A percentile compares a stretch with the other conserved stretches of the same genome.
phyloP scores from a whole-genome alignment of 345 rosid species.

The Murraya koenigii region DNA sequence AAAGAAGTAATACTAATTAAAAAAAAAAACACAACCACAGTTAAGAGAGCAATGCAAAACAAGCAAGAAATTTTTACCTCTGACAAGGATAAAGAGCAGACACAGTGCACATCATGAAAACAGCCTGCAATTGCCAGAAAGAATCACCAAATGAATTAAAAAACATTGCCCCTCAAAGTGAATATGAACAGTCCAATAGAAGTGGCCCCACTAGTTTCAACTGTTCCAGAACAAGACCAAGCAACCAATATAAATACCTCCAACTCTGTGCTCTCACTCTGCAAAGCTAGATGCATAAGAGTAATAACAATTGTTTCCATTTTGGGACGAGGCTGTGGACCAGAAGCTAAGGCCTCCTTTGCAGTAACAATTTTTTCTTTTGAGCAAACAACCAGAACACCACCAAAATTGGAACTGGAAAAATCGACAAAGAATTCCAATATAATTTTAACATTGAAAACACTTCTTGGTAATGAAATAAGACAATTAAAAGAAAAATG shows the following conservation, averaged over 20 bases:
- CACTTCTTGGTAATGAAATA: neutral
- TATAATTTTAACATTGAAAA: neutral
- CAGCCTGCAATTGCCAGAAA: conserved; percentile 55
- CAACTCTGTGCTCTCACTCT: conserved; percentile 79
- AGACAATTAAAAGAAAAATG: neutral
- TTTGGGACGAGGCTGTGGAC: conserved; percentile 62
- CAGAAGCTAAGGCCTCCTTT: conserved; percentile 66
- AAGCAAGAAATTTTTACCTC: conserved; percentile 45
- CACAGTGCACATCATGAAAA: conserved; percentile 80
- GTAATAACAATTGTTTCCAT: conserved; percentile 77
- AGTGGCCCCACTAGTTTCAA: conserved; percentile 4
- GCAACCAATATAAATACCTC: conserved; percentile 45
- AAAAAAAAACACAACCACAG: neutral
- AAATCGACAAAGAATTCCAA: neutral
- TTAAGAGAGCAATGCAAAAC: neutral
- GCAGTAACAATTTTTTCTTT: conserved; percentile 71
- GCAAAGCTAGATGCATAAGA: conserved; percentile 86
- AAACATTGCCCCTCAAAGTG: neutral
- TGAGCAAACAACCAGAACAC: conserved; percentile 54
- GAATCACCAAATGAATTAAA: conserved; percentile 8
- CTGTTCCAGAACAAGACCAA: conserved; percentile 4
- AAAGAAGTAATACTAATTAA: conserved; percentile 6
- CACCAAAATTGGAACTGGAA: conserved; percentile 77
- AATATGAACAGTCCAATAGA: neutral
- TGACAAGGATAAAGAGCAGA: conserved; percentile 80